A percentile compares a stretch with the other conserved stretches of the same genome.
These are phyloP conservation scores for Actinidia polygama DNA, from an alignment of 179 eudicot genomes.

Conservation along the genomic window DNA sequence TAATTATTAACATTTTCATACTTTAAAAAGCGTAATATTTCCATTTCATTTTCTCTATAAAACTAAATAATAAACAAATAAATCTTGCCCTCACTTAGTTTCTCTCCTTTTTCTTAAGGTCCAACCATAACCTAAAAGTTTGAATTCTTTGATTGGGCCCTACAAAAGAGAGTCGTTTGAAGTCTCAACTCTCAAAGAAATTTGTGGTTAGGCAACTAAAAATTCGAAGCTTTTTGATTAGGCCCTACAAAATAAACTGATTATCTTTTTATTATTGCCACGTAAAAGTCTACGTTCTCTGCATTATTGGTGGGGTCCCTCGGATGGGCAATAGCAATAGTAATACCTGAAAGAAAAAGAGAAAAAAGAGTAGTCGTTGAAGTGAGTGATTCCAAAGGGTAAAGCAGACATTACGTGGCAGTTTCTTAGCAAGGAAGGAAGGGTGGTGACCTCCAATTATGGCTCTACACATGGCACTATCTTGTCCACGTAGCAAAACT, in stretches of 20 bases:
- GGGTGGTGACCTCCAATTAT: neutral
- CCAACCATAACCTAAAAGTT: no score
- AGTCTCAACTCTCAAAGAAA: neutral
- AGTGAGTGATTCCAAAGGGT: neutral
- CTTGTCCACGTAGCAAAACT: neutral
- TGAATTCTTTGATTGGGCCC: neutral
- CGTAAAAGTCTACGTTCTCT: neutral
- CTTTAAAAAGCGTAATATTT: no score
- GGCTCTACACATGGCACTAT: neutral
- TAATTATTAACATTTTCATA: no score
- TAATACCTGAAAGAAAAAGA: neutral
- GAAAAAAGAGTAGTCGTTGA: neutral
- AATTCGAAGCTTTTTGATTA: neutral
- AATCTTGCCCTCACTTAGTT: no score
- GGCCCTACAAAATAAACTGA: constrained; percentile 6
- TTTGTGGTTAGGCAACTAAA: neutral
- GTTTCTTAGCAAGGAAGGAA: constrained; percentile 43
- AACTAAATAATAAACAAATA: no score
- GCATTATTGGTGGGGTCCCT: constrained; percentile 7
- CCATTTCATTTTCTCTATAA: no score
- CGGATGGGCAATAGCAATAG: neutral
- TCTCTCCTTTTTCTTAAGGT: no score
- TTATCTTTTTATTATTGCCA: constrained; percentile 10
- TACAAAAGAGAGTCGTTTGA: neutral
- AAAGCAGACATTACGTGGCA: constrained; percentile 24